phyloP scores from a whole-genome alignment of 805 yeast genomes.

The Nakazawaea laoshanensis region DNA sequence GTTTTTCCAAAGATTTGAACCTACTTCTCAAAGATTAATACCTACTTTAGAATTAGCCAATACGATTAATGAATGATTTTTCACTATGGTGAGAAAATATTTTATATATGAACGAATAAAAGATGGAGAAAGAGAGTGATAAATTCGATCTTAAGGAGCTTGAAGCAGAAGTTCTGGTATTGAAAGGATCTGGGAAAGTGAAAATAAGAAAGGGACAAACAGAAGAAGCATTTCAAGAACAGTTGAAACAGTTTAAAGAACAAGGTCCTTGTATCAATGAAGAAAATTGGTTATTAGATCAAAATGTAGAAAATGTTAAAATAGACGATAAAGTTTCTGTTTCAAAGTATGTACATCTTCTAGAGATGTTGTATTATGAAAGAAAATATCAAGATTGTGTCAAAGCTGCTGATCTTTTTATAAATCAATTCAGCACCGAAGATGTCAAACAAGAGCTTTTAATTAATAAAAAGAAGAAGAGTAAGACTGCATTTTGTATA shows the following conservation, averaged over 20 bases:
- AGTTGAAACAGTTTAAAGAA: conserved; percentile 37
- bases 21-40: too few species aligned
- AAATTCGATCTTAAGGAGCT: conserved; percentile 1
- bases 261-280: conserved; percentile 54
- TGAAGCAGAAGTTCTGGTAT: conserved; percentile 34
- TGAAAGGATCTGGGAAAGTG: conserved; percentile 35
- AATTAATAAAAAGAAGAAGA: conserved; percentile 25
- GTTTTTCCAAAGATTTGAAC: too few species aligned
- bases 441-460: conserved; percentile 18
- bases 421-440: conserved; percentile 20
- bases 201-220: conserved; percentile 63
- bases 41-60: too few species aligned
- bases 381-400: conserved; percentile 45
- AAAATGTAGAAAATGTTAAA: conserved; percentile 12
- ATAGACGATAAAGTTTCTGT: conserved; percentile 43
- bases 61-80: too few species aligned
- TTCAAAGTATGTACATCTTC: conserved; percentile 44
- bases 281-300: conserved; percentile 23
- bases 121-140: not conserved
- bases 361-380: conserved; percentile 55
- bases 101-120: too few species aligned
- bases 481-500: conserved; percentile 38
- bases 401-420: conserved; percentile 29
- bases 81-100: too few species aligned
- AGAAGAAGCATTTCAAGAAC: conserved; percentile 50